phyloP scores from a whole-genome alignment of 2,329 filamentous ascomycete species.

The Colletotrichum orchidophilum region DNA sequence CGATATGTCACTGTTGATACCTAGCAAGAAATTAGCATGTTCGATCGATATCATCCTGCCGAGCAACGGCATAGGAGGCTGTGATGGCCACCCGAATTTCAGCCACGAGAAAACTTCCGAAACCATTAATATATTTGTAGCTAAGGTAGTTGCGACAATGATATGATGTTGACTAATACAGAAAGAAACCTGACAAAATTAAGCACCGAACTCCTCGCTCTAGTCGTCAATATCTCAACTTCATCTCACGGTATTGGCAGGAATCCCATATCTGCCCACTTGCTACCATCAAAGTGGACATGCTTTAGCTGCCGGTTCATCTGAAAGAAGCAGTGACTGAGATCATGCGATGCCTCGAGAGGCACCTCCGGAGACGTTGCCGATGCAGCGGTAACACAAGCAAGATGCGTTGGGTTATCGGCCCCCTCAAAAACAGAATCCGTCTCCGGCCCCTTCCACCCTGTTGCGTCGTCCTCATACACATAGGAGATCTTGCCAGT shows the following conservation, averaged over 20 bases:
- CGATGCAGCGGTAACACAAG: constrained; percentile 28
- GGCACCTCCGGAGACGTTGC: constrained; percentile 10
- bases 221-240: neutral
- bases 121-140: neutral
- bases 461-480: constrained; percentile 31
- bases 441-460: constrained; percentile 32
- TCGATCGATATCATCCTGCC: neutral
- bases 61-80: neutral
- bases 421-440: constrained; percentile 28
- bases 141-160: neutral
- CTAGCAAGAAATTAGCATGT: constrained; percentile 14
- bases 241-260: neutral
- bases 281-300: constrained; percentile 25
- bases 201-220: neutral
- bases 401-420: constrained; percentile 23
- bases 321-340: constrained; percentile 33
- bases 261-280: constrained; percentile 25
- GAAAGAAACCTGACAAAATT: neutral
- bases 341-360: constrained; percentile 11
- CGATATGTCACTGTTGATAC: constrained; percentile 28
- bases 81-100: too few species aligned
- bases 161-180: neutral
- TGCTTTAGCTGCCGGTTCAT: constrained; percentile 15
- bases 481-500: constrained; percentile 34
- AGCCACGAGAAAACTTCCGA: neutral